Percentiles rank a stretch among this genome's conserved stretches.
Evolutionary conservation across 306 rosid species (phyloP).

Genomic region (Quercus aquifolioides): DNA sequence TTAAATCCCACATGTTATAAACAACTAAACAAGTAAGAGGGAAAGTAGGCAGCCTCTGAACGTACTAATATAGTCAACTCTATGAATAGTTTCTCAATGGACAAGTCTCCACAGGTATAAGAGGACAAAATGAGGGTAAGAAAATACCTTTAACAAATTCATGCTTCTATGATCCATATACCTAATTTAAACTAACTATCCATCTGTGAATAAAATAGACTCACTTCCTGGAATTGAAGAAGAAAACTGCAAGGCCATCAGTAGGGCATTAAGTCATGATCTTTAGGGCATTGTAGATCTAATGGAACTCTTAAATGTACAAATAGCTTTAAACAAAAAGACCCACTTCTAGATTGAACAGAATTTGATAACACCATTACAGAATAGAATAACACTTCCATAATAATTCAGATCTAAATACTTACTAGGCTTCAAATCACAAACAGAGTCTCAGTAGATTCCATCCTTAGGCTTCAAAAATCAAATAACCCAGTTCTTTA

Average conservation of each 20-base stretch:
- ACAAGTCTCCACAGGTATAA: background rate
- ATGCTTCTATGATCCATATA: background rate
- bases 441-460: slow-evolving; percentile 27
- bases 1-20: background rate
- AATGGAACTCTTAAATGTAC: slow-evolving; percentile 16
- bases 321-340: background rate
- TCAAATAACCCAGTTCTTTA: slow-evolving; percentile 36
- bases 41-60: background rate
- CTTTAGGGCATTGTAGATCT: slow-evolving; percentile 32
- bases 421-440: slow-evolving; percentile 56
- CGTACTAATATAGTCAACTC: background rate
- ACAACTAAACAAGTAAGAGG: no score
- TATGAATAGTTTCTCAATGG: background rate
- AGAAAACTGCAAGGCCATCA: background rate
- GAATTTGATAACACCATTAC: background rate
- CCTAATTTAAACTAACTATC: background rate
- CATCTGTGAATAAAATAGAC: background rate
- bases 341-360: slow-evolving; percentile 19
- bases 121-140: background rate
- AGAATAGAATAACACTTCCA: slow-evolving; percentile 18
- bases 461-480: slow-evolving; percentile 30
- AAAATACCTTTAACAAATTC: background rate
- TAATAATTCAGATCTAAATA: slow-evolving; percentile 64
- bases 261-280: background rate
- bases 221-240: background rate